Base-by-base conservation (phyloP, 139 green algal species). In the Mesotaenium endlicherianum region DNA sequence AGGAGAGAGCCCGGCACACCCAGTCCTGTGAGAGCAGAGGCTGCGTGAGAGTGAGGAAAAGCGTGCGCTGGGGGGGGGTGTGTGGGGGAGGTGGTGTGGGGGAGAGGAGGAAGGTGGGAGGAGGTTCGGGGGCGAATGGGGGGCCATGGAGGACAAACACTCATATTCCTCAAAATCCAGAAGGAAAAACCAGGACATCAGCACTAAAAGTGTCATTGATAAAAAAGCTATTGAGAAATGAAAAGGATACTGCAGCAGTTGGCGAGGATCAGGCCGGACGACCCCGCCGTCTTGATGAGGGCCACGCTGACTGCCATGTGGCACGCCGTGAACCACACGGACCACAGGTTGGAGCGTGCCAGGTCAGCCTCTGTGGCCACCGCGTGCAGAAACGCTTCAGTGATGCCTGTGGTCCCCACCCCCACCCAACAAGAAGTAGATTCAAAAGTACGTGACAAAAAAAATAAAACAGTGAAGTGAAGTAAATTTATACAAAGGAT, bases 211-310 rank as follows among this genome's bases (percentile, higher is more conserved):
- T 43, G 60, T 74, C n/a, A 16, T 30, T 2, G 36, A 74, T 14
- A 41, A 74, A n/a, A 36, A 17, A 42, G 2, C 34, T 30, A 1
- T 17, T 30, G 60, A 42, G 36, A 74, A 30, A 42, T 4, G 34
- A 70, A n/a, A 8, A 72, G 36, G 74, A 89, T 88, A 77, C 74
- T 90, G 75, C 50, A 75, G 57, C 74, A 91, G 71, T 90, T 90
- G 17, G 86, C 86, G 38, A 91, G 36, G 1, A 90, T 81, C 41
- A 90, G 84, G 26, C 86, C 86, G 11, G 57, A 26, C 17, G 86
- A 58, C 4, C 86, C 88, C 2, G 30, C n/a, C 1, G 39, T 20
- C 4, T n/a, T 47, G 31, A 90, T 80, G 30, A 90, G 86, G 11
- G 50, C 16, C 0, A 71, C 49, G 34, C 85, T 91, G 14, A 82